Evolutionary conservation across 768 basidiomycete species (phyloP), one percentile per base, ranked within the genome.

Genomic region (Tremella yokohamensis): DNA sequence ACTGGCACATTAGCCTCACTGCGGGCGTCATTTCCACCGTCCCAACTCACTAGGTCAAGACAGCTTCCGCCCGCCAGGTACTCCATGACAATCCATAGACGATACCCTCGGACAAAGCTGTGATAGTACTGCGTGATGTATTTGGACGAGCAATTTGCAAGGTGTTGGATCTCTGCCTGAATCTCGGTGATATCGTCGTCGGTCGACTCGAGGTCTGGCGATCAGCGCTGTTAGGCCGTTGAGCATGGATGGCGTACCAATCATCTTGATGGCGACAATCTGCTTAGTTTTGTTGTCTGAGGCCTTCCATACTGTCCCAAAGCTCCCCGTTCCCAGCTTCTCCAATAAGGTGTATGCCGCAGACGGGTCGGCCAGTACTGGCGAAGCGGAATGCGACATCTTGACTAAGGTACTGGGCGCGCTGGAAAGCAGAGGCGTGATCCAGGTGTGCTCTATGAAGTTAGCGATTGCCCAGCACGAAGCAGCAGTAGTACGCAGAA

Each of bases 11-110:
- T 18, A 50, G 49, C 49, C 8, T 8, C 25, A 50, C 25, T n/a
- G 8, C 20, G 9, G 19, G 49, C 4, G 7, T 16, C 49, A 8
- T 18, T 22, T 37, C 51, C 34, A 49, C n/a, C n/a, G n/a, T n/a
- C 34, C 11, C 29, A 52, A 60, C 79, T 45, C 22, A 80, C 80
- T 54, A 99, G 82, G 78, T 98, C 96, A 54, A 97, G 83, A 78
- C 96, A 97, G 24, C 92, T 96, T n/a, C 96, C 96, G 42, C 96
- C 96, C 0, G 91, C 92, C 54, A 98, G 86, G 78, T 90, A 99
- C 78, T 99, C 96, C 96, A 99, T 98, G 70, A 99, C 77, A 72
- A 99, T 99, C 96, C 96, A 99, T 20, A 99, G 81, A 77, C 97
- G 94, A 81, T 94, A 98, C 37, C 88, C 85, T 64, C 90, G 86